These are phyloP conservation scores for Nakazawaea peltata DNA, from an alignment of 805 yeast genomes.

Conservation along the genomic window DNA sequence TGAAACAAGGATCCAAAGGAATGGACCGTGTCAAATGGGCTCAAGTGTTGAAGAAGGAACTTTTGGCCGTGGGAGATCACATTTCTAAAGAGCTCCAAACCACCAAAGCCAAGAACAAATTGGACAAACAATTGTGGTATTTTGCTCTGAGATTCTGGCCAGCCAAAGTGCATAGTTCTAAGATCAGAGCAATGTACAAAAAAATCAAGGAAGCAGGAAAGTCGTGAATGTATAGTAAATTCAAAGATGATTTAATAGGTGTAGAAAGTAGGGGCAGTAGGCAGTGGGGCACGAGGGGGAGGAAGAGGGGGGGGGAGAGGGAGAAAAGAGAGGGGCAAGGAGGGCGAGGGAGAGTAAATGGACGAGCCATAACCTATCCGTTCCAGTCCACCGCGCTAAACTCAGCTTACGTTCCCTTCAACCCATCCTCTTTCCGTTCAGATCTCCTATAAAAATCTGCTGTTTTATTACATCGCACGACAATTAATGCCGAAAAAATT, in stretches of 20 bases:
- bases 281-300: background rate
- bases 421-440: too few species aligned
- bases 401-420: too few species aligned
- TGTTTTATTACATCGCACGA: too few species aligned
- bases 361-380: too few species aligned
- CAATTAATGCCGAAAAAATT: too few species aligned
- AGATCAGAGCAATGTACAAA: constrained; percentile 70
- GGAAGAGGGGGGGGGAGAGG: background rate
- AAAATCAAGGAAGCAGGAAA: constrained; percentile 31
- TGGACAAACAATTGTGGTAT: constrained; percentile 68
- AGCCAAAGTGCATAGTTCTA: constrained; percentile 64
- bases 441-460: too few species aligned
- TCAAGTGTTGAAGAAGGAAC: constrained; percentile 54
- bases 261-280: background rate
- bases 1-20: constrained; percentile 67
- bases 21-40: constrained; percentile 76
- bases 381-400: too few species aligned
- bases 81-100: constrained; percentile 33
- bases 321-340: too few species aligned
- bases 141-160: constrained; percentile 88
- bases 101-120: constrained; percentile 19
- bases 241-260: background rate
- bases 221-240: background rate
- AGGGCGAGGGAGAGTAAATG: too few species aligned
- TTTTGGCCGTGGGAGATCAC: constrained; percentile 66